Evolutionary conservation across 2,329 filamentous ascomycete genomes (phyloP), one percentile per base, ranked within the genome.

Genomic region (Aspergillus brasiliensis): DNA sequence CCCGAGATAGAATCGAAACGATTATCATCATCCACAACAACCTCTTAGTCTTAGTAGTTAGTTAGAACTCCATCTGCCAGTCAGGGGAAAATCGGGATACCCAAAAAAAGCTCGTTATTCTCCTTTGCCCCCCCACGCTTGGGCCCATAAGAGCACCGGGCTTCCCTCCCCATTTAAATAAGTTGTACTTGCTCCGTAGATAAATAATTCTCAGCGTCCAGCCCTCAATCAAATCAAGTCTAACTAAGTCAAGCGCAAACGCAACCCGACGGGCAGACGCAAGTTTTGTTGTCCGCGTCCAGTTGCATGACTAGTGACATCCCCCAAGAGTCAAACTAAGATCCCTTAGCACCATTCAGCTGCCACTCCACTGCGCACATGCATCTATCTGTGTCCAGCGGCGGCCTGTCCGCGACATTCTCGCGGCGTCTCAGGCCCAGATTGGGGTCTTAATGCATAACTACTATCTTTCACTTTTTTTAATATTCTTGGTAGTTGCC

Each of bases 121-220:
- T 34, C 13, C 13, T 34, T 31, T 11, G 10, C 2, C 13, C 27
- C 11, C 8, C 38, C 23, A 46, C 52, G 52, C 52, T 55, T 55
- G 52, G 52, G 23, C 52, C 52, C 52, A 25, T 46, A 19, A 11
- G 40, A 55, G 52, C 17, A 13, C 52, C 52, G 52, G 52, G 52
- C 52, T 55, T 17, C 27, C 37, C 37, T 34, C 0, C 4, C 31
- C 31, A 34, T 34, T 28, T 34, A 34, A 51, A 37, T 19, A 42
- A 42, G 31, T 23, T n/a, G n/a, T n/a, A n/a, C n/a, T n/a, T n/a
- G n/a, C 19, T 40, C 23, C 21, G 27, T 34, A n/a, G n/a, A n/a
- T 47, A 6, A 48, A 48, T 27, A 48, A 31, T 31, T 34, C 31
- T 34, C 31, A 34, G 31, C 11, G n/a, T 34, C 11, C 13, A 34